Percentiles rank a stretch among this genome's conserved stretches.
Evolutionary conservation across 108 stramenopile species (phyloP).

Genomic region (Chaetoceros tenuissimus): DNA sequence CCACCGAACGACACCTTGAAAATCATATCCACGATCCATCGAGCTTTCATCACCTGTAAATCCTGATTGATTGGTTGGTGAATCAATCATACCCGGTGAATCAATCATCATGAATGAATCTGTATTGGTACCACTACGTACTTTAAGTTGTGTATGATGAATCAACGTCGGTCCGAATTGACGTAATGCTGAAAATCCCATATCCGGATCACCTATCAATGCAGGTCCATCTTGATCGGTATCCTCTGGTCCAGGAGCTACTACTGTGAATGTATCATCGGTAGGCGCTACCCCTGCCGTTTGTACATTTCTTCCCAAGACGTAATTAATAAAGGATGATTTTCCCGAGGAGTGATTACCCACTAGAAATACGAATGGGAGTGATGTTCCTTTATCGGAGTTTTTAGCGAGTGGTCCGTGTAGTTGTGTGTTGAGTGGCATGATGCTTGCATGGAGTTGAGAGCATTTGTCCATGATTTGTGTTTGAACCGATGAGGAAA

Average conservation of each 20-base stretch:
- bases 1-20: conserved; percentile 91
- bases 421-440: conserved; percentile 53
- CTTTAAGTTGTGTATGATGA: conserved; percentile 93
- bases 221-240: conserved; percentile 81
- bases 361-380: conserved; percentile 94
- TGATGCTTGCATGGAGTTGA: conserved; percentile 43
- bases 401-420: conserved; percentile 48
- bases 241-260: conserved; percentile 90
- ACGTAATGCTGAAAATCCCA: conserved; percentile 87
- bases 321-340: conserved; percentile 94
- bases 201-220: conserved; percentile 93
- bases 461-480: conserved; percentile 30
- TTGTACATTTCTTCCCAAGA: conserved; percentile 85
- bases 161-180: conserved; percentile 94
- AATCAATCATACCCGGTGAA: conserved; percentile 98
- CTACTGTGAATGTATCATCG: conserved; percentile 97
- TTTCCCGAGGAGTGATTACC: conserved; percentile 97
- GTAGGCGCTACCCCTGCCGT: conserved; percentile 99
- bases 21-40: conserved; percentile 98
- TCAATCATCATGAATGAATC: conserved; percentile 86
- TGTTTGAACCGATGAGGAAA: conserved; percentile 16
- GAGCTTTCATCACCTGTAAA: conserved; percentile 16
- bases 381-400: conserved; percentile 53
- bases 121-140: conserved; percentile 45
- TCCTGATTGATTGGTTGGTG: conserved; percentile 39